Evolutionary conservation across 164 flowering plant species (phyloP), one percentile per base, ranked within the genome.

Genomic region (Kalanchoe fedtschenkoi): DNA sequence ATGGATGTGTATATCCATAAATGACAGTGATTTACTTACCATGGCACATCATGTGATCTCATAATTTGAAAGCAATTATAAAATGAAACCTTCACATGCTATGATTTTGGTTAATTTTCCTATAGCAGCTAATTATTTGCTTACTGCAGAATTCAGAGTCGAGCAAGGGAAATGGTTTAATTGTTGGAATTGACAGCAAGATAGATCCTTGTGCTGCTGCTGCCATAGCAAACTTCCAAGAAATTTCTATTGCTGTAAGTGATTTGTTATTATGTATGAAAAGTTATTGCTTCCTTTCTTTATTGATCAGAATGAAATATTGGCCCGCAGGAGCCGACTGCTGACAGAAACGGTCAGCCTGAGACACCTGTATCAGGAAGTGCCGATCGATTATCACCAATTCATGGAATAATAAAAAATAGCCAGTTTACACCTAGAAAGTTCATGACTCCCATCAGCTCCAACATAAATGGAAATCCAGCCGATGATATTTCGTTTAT

Each of bases 361-460:
- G 34, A 64, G 53, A 62, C 34, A 22, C 61, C 32, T 5, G 69
- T 32, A 42, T 33, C 66, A 19, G 44, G 29, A 15, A 57, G 54
- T n/a, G 38, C 34, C 22, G 35, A 30, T 35, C 65, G 47, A 41
- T 77, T 75, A 28, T 72, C 83, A 54, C 72, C 83, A 35, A 56
- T 53, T 56, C 66, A 56, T 41, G 71, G 71, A 60, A 66, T 53
- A 62, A 69, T 65, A 41, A 68, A 39, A 65, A 66, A 74, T 44
- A 56, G 54, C 17, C 65, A 54, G 39, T 77, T 71, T 57, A 73
- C 91, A 16, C n/a, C 68, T 1, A 83, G 95, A 76, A 77, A 79
- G 68, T 82, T 64, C 56, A 84, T 89, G 19, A 82, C 93, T 22
- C 93, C 95, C 13, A 67, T 93, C 24, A 61, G 81, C 68, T 69